phyloP scores from a whole-genome alignment of 805 yeast genomes.

The Candida incommunis region DNA sequence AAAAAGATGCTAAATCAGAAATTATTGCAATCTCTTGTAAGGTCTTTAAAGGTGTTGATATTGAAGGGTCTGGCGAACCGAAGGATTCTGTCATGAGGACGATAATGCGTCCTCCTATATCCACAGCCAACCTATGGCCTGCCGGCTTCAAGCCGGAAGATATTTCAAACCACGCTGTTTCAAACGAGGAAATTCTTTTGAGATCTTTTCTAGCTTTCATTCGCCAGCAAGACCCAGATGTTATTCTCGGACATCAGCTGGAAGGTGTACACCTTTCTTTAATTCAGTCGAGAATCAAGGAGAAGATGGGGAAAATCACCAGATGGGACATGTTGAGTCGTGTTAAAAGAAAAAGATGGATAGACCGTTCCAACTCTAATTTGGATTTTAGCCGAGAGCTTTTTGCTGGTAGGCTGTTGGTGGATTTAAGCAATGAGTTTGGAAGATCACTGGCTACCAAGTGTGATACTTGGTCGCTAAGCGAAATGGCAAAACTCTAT shows the following conservation, averaged over 20 bases:
- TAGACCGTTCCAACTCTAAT: slow-evolving; percentile 52
- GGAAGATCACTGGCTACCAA: slow-evolving; percentile 85
- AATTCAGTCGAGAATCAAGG: slow-evolving; percentile 60
- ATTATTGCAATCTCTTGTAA: slow-evolving; percentile 73
- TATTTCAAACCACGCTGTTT: neutral
- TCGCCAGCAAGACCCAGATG: slow-evolving; percentile 79
- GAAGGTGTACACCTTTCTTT: slow-evolving; percentile 71
- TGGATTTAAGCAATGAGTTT: slow-evolving; percentile 90
- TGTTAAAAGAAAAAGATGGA: slow-evolving; percentile 56
- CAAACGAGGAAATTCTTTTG: slow-evolving; percentile 27
- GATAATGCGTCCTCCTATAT: neutral
- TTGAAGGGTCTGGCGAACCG: slow-evolving; percentile 34
- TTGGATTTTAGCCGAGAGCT: slow-evolving; percentile 37
- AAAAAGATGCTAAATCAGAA: slow-evolving; percentile 68
- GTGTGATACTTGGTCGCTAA: slow-evolving; percentile 88
- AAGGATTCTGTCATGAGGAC: neutral
- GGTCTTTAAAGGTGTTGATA: slow-evolving; percentile 51
- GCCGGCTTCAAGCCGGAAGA: neutral
- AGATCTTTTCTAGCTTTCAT: slow-evolving; percentile 61
- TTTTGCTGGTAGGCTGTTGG: slow-evolving; percentile 71
- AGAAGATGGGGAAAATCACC: slow-evolving; percentile 43
- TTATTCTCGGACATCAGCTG: slow-evolving; percentile 73
- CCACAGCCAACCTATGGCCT: neutral
- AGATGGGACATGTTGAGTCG: slow-evolving; percentile 81
- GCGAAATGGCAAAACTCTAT: slow-evolving; percentile 79